Conservation (phyloP, 1,139 yeast species). For the Candida glucosophila region DNA sequence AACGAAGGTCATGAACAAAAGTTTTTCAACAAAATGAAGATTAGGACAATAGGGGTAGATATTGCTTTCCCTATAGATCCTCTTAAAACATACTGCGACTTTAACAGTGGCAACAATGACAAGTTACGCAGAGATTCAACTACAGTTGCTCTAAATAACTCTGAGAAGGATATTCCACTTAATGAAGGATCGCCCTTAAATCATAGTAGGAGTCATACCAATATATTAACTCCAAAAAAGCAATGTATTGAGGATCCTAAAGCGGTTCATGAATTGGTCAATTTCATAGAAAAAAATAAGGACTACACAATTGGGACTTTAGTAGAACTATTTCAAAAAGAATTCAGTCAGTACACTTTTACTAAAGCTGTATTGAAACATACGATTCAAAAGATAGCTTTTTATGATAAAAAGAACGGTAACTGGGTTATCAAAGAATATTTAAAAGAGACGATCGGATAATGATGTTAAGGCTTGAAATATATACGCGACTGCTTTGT, state of each 20-base stretch:
- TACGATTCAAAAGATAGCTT: conserved; percentile 53
- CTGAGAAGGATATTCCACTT: neutral
- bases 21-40: conserved; percentile 25
- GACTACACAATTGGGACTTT: conserved; percentile 66
- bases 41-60: conserved; percentile 21
- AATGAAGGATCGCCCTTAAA: conserved; percentile 1
- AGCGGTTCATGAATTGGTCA: conserved; percentile 37
- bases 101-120: neutral
- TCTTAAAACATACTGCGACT: conserved; percentile 26
- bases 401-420: conserved; percentile 28
- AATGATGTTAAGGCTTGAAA: conserved; percentile 1
- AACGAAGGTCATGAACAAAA: conserved; percentile 21
- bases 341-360: conserved; percentile 46
- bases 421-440: conserved; percentile 27
- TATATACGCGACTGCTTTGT: too few relatives aligned
- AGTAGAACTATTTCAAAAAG: conserved; percentile 65
- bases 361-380: conserved; percentile 62
- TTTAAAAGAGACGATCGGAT: conserved; percentile 5
- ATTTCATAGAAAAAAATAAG: conserved; percentile 47
- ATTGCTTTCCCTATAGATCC: conserved; percentile 59
- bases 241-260: conserved; percentile 30
- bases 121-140: too few relatives aligned
- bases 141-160: too few relatives aligned
- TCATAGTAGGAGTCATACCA: conserved; percentile 12
- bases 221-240: too few relatives aligned